Evolutionary conservation across 1,139 yeast genomes (phyloP).

Genomic region (Suhomyces taliae): DNA sequence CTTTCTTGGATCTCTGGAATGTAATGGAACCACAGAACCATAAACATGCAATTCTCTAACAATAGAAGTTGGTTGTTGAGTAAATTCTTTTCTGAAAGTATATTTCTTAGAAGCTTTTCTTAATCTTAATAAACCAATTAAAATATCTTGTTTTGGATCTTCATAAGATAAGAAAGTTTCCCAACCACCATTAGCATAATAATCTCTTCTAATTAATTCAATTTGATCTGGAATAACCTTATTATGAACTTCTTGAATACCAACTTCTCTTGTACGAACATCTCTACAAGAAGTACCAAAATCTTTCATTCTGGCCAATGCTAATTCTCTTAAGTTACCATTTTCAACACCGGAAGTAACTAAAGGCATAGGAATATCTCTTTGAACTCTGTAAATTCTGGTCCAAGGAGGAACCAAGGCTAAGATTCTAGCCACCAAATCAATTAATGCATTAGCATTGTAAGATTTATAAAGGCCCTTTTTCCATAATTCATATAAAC

Average conservation of each 20-base stretch:
- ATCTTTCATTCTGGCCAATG: conserved; percentile 96
- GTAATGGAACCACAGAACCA: conserved; percentile 96
- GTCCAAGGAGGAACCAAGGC: conserved; percentile 99
- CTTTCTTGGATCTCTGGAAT: conserved; percentile 95
- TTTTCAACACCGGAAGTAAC: conserved; percentile 98
- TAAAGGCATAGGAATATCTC: conserved; percentile 99
- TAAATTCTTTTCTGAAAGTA: conserved; percentile 88
- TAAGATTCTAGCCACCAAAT: conserved; percentile 89
- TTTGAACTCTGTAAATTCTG: conserved; percentile 94
- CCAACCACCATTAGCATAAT: conserved; percentile 99
- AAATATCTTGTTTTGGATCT: conserved; percentile 94
- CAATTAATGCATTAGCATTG: conserved; percentile 91
- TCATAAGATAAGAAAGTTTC: conserved; percentile 95
- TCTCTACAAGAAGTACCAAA: conserved; percentile 96
- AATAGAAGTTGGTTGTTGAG: conserved; percentile 80
- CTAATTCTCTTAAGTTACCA: conserved; percentile 93
- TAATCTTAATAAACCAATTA: conserved; percentile 85
- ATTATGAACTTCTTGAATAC: conserved; percentile 97
- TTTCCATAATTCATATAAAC: conserved; percentile 95
- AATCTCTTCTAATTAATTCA: conserved; percentile 91
- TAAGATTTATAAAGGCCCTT: conserved; percentile 92
- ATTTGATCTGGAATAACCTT: conserved; percentile 97
- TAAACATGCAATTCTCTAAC: conserved; percentile 96
- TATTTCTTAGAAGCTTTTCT: conserved; percentile 88
- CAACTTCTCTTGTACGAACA: conserved; percentile 98